Base-by-base conservation (phyloP, 75 land plant genomes). In the Picea sitchensis region DNA sequence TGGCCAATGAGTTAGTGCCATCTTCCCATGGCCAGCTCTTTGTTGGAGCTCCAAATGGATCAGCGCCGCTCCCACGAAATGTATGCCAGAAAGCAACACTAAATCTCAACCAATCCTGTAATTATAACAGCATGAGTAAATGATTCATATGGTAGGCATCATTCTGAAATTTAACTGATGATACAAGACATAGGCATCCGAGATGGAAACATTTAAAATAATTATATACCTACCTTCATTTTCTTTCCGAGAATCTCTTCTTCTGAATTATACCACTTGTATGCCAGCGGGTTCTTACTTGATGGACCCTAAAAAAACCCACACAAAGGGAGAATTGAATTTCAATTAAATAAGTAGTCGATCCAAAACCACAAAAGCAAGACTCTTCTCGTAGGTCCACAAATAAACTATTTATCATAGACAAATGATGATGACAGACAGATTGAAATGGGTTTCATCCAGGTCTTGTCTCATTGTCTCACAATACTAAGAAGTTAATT, bases 1-100 rank as follows among this genome's bases (percentile, higher is more conserved):
- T 93, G 1, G 81, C 80, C 61, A 96, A 61, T 26, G 99, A 96
- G 81, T 96, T 88, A 17, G 95, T 89, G 69, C 98, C 99, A 85
- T 96, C 99, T 77, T 96, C 99, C 99, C 99, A 96, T 17, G 98
- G 99, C 99, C 99, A 96, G 59, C 17, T 15, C 83, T 93, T 95
- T 15, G 99, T 96, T 15, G 98, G 81, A 59, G 92, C 88, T 58
- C 99, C 99, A 85, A 96, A 96, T 21, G 95, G 95, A 76, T 96
- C 99, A 61, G 86, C 88, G 20, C 99, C 99, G 75, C 91, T 94
- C 15, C 99, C 99, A 82, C 99, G 95, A 68, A 96, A 95, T 65
- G 98, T 94, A 73, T 96, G 99, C 99, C 99, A 96, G 83, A 95
- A 96, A 4, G 99, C 99, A 77, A 96, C 92, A 86, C 98, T 96